phyloP scores from a whole-genome alignment of 305 asterid species.

The Stenogyne calaminthoides region DNA sequence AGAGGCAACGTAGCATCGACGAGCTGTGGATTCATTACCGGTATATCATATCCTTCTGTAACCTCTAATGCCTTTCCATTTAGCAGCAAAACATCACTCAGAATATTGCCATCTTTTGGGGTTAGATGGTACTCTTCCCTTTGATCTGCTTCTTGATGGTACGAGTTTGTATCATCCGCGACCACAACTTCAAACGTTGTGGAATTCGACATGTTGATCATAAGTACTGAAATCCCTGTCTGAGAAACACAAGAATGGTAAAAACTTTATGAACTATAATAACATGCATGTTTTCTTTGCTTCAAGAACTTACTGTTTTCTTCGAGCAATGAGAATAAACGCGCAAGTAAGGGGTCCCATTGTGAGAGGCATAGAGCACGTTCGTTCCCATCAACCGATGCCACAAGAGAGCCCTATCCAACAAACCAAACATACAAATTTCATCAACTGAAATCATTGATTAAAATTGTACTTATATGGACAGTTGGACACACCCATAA shows the following conservation, averaged over 20 bases:
- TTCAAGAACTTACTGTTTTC: conserved; percentile 39
- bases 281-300: neutral
- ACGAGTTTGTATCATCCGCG: conserved; percentile 36
- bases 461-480: neutral
- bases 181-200: conserved; percentile 50
- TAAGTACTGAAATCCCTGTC: conserved; percentile 46
- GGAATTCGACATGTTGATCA: conserved; percentile 79
- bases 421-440: neutral
- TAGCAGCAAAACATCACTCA: conserved; percentile 62
- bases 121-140: conserved; percentile 82
- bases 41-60: conserved; percentile 57
- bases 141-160: conserved; percentile 10
- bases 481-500: conserved; percentile 54
- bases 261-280: neutral
- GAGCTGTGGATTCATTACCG: conserved; percentile 47
- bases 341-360: conserved; percentile 57
- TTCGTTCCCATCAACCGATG: conserved; percentile 73
- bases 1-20: conserved; percentile 51
- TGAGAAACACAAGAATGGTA: neutral
- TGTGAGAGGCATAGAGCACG: conserved; percentile 58
- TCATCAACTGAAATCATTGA: neutral
- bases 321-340: conserved; percentile 73
- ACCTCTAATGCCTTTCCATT: conserved; percentile 68
- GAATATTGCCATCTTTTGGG: conserved; percentile 64
- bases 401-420: conserved; percentile 71